Evolutionary conservation across 1,284 basidiomycete species (phyloP), one percentile per base, ranked within the genome.

Genomic region (Bondarzewia mesenterica): DNA sequence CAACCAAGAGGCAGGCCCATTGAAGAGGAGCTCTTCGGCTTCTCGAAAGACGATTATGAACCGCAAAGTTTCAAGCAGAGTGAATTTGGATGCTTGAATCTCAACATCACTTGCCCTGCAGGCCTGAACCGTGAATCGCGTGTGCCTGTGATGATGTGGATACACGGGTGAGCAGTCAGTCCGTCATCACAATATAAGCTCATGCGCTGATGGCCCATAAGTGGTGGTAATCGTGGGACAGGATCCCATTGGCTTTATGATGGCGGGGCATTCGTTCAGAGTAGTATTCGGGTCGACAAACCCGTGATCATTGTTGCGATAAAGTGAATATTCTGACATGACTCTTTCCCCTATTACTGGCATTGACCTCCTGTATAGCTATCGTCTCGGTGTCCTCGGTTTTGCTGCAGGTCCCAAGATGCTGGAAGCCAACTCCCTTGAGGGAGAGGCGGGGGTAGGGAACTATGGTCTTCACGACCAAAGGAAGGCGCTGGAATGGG

Each of bases 381-480:
- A 78, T 62, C 84, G 85, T n/a, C 64, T 88, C 18, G 85, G 85
- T 41, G 63, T 88, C 36, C 74, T 88, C 57, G 85, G 85, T 22
- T 86, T 79, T 50, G 85, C 82, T 22, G 80, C 81, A 7, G 78
- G 76, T 51, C 69, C 72, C 22, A 71, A 74, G 43, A 69, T 89
- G 47, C 71, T 72, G 38, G 82, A 84, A 50, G 84, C 85, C 58
- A 85, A 85, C 63, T 67, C 68, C 47, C 60, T 64, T 27, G 74
- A 71, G 22, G 82, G 81, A 26, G 81, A 85, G 43, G 72, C 77
- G 46, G 85, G 83, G n/a, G 78, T 79, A 16, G 85, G 85, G 18
- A 88, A 88, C 64, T 88, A 85, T 57, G 85, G 82, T 47, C 69
- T 89, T 20, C 75, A 75, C 29, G 85, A 89, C 62, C 86, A 89